These are phyloP conservation scores for Brettanomyces custersianus DNA, from an alignment of 805 yeast genomes.

Conservation along the genomic window DNA sequence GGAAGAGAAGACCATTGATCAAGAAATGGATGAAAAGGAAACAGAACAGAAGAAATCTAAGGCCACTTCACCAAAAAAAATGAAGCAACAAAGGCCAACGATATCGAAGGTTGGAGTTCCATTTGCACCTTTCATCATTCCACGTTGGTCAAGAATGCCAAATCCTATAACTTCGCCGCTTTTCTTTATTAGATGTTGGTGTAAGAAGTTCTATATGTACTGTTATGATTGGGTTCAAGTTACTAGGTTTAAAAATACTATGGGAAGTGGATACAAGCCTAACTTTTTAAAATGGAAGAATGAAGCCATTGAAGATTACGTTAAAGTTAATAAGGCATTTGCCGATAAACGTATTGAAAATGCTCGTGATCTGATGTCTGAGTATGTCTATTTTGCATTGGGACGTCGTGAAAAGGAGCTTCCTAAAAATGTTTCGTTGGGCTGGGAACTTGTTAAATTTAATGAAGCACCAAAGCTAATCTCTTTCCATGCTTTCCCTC, in stretches of 20 bases:
- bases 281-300: constrained; percentile 75
- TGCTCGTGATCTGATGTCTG: constrained; percentile 37
- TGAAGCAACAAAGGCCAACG: constrained; percentile 19
- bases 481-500: constrained; percentile 49
- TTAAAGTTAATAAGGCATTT: constrained; percentile 74
- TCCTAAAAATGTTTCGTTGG: constrained; percentile 51
- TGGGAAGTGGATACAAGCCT: constrained; percentile 42
- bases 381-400: constrained; percentile 58
- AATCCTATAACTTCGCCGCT: constrained; percentile 27
- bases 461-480: constrained; percentile 65
- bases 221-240: constrained; percentile 56
- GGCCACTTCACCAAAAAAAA: constrained; percentile 9
- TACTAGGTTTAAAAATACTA: constrained; percentile 30
- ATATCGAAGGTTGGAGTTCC: constrained; percentile 28
- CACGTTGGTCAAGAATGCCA: constrained; percentile 38
- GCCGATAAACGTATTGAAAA: constrained; percentile 46
- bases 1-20: neutral
- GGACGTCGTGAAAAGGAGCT: constrained; percentile 40
- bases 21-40: neutral
- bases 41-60: neutral
- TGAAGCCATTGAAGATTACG: constrained; percentile 68
- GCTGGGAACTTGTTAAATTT: constrained; percentile 72
- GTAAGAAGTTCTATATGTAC: constrained; percentile 57
- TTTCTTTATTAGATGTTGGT: constrained; percentile 33
- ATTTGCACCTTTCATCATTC: constrained; percentile 38